Base-by-base conservation (phyloP, 2,329 filamentous ascomycete genomes). In the Claviceps spartinae region DNA sequence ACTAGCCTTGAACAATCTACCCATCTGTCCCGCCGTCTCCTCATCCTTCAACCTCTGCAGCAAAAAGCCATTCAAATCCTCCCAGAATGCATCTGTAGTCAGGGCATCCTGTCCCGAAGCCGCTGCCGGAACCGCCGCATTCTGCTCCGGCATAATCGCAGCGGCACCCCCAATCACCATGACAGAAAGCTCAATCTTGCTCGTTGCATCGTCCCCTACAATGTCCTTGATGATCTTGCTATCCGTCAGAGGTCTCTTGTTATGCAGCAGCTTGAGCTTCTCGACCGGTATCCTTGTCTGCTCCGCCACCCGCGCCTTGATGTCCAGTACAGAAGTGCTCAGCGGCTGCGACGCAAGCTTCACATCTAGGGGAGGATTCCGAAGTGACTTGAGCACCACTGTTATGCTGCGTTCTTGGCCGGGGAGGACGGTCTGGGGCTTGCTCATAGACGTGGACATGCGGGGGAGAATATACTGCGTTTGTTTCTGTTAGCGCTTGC, bases 191-290 rank as follows among this genome's bases (percentile, higher is more conserved):
- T 95, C 89, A 0, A 91, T 73, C 1, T 60, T 67, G 58, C 59
- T 74, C 3, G 63, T 61, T 0, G 26, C 26, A 7, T 58, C 54
- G 45, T 78, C 79, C 0, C 73, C 74, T 1, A 90, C 59, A 0
- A 94, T 64, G 53, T 95, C 90, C 52, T 79, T 79, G 5, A 96
- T 69, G 1, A 85, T 81, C 71, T 91, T 93, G 58, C 76, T 80
- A 62, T 95, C 88, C 0, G 77, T 65, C 0, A 88, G 79, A 0
- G 91, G 91, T 68, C 95, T 95, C 73, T 93, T 94, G 67, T 86
- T 86, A 63, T 85, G 79, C 55, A 98, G 71, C 9, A 98, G 70
- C 71, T 90, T 89, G 64, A 97, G 81, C 73, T 94, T 95, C 41
- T 84, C 80, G n/a, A 79, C 68, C 2, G 81, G 76, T 53, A 86